Evolutionary conservation across 106 monocot species (phyloP), one percentile per base, ranked within the genome.

Genomic region (Dendrobium huoshanense): DNA sequence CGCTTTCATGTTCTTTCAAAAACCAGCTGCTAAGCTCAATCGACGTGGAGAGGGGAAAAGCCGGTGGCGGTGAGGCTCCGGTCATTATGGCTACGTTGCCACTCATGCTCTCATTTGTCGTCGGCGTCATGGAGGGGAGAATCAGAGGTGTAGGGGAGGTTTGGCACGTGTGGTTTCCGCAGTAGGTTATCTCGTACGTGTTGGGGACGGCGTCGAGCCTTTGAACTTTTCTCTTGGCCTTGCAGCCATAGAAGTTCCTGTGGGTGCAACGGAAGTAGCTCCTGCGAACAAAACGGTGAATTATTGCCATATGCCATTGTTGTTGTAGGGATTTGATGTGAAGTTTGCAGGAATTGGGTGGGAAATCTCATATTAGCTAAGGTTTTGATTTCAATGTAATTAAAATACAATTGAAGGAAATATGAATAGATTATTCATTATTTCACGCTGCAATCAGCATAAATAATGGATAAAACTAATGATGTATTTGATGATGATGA

Each of bases 171-270:
- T 93, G 93, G 22, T 74, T 44, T 45, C 88, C 90, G 45, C 81
- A 80, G 87, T 91, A 94, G 40, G 72, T 86, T 76, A 91, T 79
- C 44, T 94, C 89, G 77, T 84, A 94, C 9, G 74, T 78, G 78
- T 79, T 82, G 0, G 91, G 91, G n/a, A 91, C 94, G 8, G 87
- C 83, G 84, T 94, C 91, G 2, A 91, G 89, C 45, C 86, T 75
- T 61, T 94, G 94, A 45, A 91, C 86, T 31, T 91, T 82, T 77
- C 91, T 94, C 86, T 91, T 94, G 8, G 94, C 94, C 77, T 78
- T 80, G 80, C 94, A 94, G 1, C 94, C 94, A 22, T 25, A 65
- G 90, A 83, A 93, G 72, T 67, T 89, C 91, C 82, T 89, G 85
- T 94, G 91, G 4, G 91, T 88, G 86, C 91, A 88, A 20, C 92